phyloP scores from a whole-genome alignment of 2,329 filamentous ascomycete species.

The Paecilomyces sp. region DNA sequence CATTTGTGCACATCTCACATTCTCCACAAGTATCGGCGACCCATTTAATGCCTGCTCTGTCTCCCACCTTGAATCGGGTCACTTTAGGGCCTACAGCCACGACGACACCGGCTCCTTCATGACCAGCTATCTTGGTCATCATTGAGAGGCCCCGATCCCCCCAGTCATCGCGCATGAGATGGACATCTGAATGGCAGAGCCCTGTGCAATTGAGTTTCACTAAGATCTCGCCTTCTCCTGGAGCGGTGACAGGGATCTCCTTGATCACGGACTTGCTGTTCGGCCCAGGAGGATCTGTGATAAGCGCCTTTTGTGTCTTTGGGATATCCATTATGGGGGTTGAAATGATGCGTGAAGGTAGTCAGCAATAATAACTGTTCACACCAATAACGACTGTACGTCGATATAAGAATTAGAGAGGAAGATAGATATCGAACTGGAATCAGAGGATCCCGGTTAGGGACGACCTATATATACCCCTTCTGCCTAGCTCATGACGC shows the following conservation, averaged over 20 bases:
- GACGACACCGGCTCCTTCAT: slow-evolving; percentile 57
- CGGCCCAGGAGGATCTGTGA: neutral
- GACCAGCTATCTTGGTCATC: slow-evolving; percentile 44
- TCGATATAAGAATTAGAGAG: neutral
- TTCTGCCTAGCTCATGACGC: neutral
- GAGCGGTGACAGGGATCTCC: neutral
- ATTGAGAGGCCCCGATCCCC: neutral
- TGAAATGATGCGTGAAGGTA: neutral
- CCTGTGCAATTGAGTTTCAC: slow-evolving; percentile 10
- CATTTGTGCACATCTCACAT: slow-evolving; percentile 10
- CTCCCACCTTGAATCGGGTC: slow-evolving; percentile 1
- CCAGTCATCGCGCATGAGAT: slow-evolving; percentile 2
- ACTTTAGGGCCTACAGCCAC: slow-evolving; percentile 50
- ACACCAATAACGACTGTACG: neutral
- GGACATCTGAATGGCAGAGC: slow-evolving; percentile 12
- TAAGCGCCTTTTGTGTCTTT: neutral
- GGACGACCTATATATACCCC: neutral
- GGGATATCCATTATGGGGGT: neutral
- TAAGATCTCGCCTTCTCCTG: slow-evolving; percentile 6
- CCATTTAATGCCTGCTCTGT: slow-evolving; percentile 2
- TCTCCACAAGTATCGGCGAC: neutral
- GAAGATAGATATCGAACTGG: neutral
- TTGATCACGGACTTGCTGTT: neutral
- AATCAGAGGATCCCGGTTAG: neutral
- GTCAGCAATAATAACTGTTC: neutral